phyloP scores from a whole-genome alignment of 169 alveolate genomes.

The Cryptosporidium sp. region DNA sequence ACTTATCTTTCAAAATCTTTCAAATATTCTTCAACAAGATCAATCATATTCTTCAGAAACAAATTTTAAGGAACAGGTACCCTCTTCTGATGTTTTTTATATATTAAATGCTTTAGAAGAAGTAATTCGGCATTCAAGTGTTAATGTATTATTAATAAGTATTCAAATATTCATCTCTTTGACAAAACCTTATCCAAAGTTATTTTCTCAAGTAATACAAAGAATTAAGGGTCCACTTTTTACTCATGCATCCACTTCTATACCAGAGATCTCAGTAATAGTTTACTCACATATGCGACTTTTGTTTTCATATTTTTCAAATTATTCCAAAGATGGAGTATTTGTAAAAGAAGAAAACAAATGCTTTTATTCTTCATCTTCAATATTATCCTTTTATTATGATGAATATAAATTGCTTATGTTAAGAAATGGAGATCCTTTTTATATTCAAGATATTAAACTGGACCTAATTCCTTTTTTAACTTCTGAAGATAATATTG shows the following conservation, averaged over 20 bases:
- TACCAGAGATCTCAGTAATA: conserved; percentile 50
- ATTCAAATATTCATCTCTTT: conserved; percentile 33
- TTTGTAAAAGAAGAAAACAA: not conserved
- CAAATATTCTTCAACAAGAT: not conserved
- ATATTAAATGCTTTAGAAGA: conserved; percentile 50
- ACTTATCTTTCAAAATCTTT: conserved; percentile 9
- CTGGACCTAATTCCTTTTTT: conserved; percentile 84
- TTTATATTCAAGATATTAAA: conserved; percentile 86
- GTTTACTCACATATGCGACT: conserved; percentile 32
- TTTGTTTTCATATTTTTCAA: conserved; percentile 55
- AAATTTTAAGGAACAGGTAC: not conserved
- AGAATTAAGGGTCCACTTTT: conserved; percentile 55
- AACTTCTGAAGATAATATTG: conserved; percentile 82
- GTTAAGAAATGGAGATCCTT: conserved; percentile 87
- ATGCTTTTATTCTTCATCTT: not conserved
- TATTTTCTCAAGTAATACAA: conserved; percentile 52
- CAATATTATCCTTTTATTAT: conserved; percentile 9
- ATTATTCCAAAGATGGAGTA: conserved; percentile 16
- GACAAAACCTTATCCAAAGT: conserved; percentile 33
- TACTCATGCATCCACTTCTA: conserved; percentile 67
- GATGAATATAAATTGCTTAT: conserved; percentile 85
- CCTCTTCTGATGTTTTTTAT: conserved; percentile 8
- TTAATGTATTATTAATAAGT: conserved; percentile 28
- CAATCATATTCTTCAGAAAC: not conserved
- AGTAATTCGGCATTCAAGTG: conserved; percentile 43